Conservation (phyloP, 2,329 filamentous ascomycete genomes). For the Fusarium stilboides region DNA sequence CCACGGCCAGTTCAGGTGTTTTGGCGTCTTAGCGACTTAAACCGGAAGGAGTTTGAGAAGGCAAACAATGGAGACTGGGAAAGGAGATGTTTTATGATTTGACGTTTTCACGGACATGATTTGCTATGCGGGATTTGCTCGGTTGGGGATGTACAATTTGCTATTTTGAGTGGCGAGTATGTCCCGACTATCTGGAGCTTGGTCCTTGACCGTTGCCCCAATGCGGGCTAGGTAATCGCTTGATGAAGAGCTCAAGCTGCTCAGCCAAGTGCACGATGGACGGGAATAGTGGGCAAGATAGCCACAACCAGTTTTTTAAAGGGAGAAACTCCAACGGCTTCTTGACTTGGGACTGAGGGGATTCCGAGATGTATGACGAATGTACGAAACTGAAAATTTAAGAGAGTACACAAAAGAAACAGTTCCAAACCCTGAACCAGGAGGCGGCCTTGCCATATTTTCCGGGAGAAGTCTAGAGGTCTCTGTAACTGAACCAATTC, state of each 20-base stretch:
- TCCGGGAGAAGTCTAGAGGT: background rate
- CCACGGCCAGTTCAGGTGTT: background rate
- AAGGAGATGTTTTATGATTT: slow-evolving; percentile 30
- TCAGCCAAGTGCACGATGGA: too few species aligned
- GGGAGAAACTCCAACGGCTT: too few species aligned
- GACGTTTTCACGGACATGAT: slow-evolving; percentile 30
- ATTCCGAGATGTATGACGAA: background rate
- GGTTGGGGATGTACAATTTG: slow-evolving; percentile 1
- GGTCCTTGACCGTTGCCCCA: slow-evolving; percentile 1
- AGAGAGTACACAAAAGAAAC: slow-evolving; percentile 5
- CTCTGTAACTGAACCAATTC: background rate
- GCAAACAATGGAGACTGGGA: background rate
- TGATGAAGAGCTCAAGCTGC: too few species aligned
- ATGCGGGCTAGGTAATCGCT: background rate
- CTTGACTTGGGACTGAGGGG: too few species aligned
- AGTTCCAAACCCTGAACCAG: background rate
- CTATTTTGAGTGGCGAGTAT: background rate
- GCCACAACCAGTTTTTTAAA: background rate
- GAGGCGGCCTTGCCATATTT: background rate
- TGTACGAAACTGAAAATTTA: background rate
- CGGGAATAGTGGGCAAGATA: background rate
- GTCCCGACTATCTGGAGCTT: background rate
- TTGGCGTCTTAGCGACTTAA: slow-evolving; percentile 5
- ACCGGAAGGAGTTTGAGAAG: background rate
- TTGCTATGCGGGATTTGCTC: background rate